A percentile compares a stretch with the other conserved stretches of the same genome.
Evolutionary conservation across 306 rosid genomes (phyloP).

Genomic region (Vachellia pachyceras): DNA sequence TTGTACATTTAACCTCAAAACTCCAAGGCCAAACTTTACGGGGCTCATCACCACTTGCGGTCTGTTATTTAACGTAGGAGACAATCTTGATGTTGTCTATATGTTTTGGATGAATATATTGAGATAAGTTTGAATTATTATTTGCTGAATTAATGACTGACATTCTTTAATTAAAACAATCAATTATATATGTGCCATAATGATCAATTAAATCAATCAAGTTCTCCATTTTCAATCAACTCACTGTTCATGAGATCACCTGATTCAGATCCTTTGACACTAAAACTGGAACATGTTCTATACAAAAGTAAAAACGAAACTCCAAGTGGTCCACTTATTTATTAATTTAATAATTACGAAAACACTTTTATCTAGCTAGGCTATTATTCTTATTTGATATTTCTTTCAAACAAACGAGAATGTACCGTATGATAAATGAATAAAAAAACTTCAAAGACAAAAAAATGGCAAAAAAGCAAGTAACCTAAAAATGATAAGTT

Average conservation of each 20-base stretch:
- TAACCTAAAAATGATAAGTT: neutral
- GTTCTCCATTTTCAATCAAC: conserved; percentile 15
- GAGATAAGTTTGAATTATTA: conserved; percentile 24
- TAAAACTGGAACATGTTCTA: conserved; percentile 25
- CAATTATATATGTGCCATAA: neutral
- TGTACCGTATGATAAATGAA: neutral
- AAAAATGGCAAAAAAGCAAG: neutral
- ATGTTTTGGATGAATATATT: neutral
- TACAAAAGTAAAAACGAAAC: conserved; percentile 33
- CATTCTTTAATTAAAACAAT: conserved; percentile 24
- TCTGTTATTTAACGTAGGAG: conserved; percentile 21
- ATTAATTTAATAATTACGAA: neutral
- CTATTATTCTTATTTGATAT: neutral
- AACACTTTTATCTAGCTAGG: neutral
- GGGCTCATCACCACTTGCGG: neutral
- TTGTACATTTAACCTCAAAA: too few relatives aligned
- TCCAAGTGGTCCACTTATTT: conserved; percentile 24
- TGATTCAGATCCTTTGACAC: neutral
- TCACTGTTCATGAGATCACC: neutral
- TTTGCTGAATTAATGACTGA: conserved; percentile 30
- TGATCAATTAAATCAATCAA: conserved; percentile 33
- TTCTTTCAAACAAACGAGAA: neutral
- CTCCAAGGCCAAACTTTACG: neutral
- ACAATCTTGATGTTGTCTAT: conserved; percentile 6
- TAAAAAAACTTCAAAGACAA: neutral